These are phyloP conservation scores for Pneumocystis canis DNA, from an alignment of 1,139 yeast genomes.

Conservation along the genomic window DNA sequence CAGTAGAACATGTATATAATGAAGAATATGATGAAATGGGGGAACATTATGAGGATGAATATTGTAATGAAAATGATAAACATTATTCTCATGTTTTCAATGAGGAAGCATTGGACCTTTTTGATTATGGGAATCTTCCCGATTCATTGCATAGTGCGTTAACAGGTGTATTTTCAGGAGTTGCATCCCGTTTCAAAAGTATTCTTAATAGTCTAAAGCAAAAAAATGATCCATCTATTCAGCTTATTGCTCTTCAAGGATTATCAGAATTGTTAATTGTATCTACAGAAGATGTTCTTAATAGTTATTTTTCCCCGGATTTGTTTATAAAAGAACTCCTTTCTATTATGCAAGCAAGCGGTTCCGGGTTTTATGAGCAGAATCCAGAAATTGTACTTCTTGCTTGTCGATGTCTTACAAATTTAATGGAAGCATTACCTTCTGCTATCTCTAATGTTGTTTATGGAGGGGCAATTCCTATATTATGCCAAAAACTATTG, in stretches of 20 bases:
- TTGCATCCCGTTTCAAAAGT: slow-evolving; percentile 18
- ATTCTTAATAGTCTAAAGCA: slow-evolving; percentile 21
- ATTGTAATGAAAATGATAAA: not conserved
- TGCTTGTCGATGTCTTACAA: slow-evolving; percentile 74
- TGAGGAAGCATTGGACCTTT: slow-evolving; percentile 12
- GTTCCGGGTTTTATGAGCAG: slow-evolving; percentile 26
- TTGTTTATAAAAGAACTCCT: slow-evolving; percentile 44
- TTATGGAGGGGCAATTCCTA: slow-evolving; percentile 50
- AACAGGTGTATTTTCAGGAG: slow-evolving; percentile 17
- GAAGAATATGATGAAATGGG: not conserved
- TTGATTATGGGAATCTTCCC: slow-evolving; percentile 3
- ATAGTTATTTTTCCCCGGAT: slow-evolving; percentile 40
- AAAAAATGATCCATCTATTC: slow-evolving; percentile 32
- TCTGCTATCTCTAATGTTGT: slow-evolving; percentile 54
- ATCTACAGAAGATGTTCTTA: slow-evolving; percentile 25
- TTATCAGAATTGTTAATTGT: slow-evolving; percentile 27
- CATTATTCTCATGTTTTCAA: not conserved
- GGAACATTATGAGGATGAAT: not conserved
- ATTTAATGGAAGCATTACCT: slow-evolving; percentile 61
- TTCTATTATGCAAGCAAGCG: slow-evolving; percentile 35
- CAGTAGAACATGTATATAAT: not conserved
- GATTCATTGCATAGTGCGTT: slow-evolving; percentile 8
- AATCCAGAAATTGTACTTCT: slow-evolving; percentile 68
- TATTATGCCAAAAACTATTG: slow-evolving; percentile 48
- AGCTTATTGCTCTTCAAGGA: slow-evolving; percentile 29